These are phyloP conservation scores for Populus hybrid DNA, from an alignment of 441 rosid genomes.

Conservation along the genomic window DNA sequence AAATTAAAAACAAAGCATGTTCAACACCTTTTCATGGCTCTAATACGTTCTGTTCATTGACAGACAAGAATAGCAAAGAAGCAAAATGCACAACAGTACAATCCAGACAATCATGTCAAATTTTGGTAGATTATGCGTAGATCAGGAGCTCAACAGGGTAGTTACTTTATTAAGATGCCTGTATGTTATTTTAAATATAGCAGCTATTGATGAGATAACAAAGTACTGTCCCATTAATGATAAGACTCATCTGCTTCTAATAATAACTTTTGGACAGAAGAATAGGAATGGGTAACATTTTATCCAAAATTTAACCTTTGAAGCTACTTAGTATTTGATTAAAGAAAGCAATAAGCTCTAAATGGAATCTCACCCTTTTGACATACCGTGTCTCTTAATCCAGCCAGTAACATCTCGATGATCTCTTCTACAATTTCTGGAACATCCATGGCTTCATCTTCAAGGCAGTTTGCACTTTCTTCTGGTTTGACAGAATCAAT, in stretches of 20 bases:
- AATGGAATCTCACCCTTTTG: slow-evolving; percentile 26
- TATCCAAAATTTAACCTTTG: neutral
- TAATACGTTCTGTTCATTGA: neutral
- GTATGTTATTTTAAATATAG: too few relatives aligned
- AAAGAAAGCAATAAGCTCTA: slow-evolving; percentile 2
- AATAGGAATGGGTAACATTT: neutral
- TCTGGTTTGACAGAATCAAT: slow-evolving; percentile 30
- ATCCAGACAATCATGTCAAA: neutral
- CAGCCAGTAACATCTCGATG: slow-evolving; percentile 81
- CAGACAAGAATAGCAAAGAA: slow-evolving; percentile 1
- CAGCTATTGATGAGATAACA: neutral
- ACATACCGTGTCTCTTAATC: slow-evolving; percentile 88
- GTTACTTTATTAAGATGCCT: neutral
- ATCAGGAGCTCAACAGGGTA: neutral
- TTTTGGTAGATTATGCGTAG: neutral
- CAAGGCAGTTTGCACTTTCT: slow-evolving; percentile 33
- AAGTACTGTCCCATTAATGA: neutral
- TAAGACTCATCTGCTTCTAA: neutral
- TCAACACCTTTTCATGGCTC: neutral
- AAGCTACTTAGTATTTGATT: slow-evolving; percentile 1
- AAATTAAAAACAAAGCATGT: slow-evolving; percentile 1
- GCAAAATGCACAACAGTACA: neutral
- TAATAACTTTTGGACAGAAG: neutral
- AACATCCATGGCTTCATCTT: slow-evolving; percentile 82
- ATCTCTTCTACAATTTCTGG: slow-evolving; percentile 89